A percentile compares a stretch with the other conserved stretches of the same genome.
phyloP scores from a whole-genome alignment of 208 protist genomes.

The Crithidia expoeki region DNA sequence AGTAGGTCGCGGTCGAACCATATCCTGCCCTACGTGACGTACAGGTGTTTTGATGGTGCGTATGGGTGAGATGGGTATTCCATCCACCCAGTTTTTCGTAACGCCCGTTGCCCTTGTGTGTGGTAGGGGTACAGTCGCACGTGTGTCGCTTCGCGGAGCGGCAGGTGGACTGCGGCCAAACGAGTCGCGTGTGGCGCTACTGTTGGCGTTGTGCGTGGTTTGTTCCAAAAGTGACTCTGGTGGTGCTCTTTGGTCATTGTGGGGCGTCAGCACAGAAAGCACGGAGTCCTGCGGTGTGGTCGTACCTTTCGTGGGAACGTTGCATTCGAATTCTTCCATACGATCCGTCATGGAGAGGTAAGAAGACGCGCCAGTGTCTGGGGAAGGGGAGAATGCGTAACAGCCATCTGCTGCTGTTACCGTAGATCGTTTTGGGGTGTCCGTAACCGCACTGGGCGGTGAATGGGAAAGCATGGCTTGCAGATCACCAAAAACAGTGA shows the following conservation, averaged over 20 bases:
- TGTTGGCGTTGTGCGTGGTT: background rate
- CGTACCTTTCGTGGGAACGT: constrained; percentile 16
- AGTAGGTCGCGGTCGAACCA: background rate
- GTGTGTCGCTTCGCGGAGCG: background rate
- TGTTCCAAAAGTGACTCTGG: background rate
- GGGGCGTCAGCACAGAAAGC: background rate
- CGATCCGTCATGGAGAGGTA: constrained; percentile 25
- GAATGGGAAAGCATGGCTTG: constrained; percentile 4
- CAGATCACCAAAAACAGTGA: background rate
- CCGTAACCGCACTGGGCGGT: background rate
- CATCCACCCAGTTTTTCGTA: constrained; percentile 1
- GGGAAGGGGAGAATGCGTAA: constrained; percentile 36
- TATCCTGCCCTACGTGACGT: background rate
- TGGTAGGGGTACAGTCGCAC: background rate
- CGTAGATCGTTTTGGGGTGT: constrained; percentile 3
- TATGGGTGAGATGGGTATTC: constrained; percentile 17
- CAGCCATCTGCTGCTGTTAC: constrained; percentile 7
- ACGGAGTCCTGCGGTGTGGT: background rate
- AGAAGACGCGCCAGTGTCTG: constrained; percentile 19
- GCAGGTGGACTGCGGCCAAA: background rate
- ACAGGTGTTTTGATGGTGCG: background rate
- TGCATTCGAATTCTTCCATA: constrained; percentile 23
- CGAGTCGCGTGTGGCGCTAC: background rate
- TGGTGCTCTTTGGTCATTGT: background rate
- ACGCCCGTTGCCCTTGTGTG: background rate